phyloP scores from a whole-genome alignment of 495 filamentous ascomycete species.

The Rusavskia elegans region DNA sequence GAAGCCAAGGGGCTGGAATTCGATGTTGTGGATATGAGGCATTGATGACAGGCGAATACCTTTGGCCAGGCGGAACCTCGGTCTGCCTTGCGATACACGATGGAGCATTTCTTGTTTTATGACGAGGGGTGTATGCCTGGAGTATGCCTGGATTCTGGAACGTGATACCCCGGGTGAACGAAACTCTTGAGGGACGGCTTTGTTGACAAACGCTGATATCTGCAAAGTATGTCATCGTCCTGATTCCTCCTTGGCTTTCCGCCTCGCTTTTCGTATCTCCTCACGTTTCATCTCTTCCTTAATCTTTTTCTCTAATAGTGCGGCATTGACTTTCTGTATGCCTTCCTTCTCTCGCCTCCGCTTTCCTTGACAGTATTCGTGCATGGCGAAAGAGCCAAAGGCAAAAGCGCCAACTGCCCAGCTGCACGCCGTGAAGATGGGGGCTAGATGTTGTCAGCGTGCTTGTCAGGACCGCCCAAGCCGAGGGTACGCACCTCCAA shows the following conservation, averaged over 20 bases:
- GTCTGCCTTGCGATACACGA: neutral
- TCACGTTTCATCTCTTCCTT: conserved; percentile 43
- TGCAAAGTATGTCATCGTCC: neutral
- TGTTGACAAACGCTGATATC: neutral
- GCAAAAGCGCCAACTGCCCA: conserved; percentile 72
- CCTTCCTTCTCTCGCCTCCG: conserved; percentile 56
- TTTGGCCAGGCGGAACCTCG: neutral
- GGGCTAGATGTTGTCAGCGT: conserved; percentile 16
- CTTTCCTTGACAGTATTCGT: conserved; percentile 66
- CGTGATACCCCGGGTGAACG: neutral
- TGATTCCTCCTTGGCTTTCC: conserved; percentile 26
- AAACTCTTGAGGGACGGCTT: neutral
- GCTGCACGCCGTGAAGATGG: conserved; percentile 46
- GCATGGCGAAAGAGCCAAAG: conserved; percentile 43
- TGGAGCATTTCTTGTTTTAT: too few species aligned
- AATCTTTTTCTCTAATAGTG: conserved; percentile 57
- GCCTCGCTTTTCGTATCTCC: conserved; percentile 38
- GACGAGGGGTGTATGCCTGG: too few species aligned
- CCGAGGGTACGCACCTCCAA: conserved; percentile 46
- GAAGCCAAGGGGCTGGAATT: conserved; percentile 61
- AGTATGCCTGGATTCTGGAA: neutral
- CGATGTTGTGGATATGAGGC: conserved; percentile 63
- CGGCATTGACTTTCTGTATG: conserved; percentile 63
- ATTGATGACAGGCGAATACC: conserved; percentile 8
- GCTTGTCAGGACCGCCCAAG: neutral